Evolutionary conservation across 305 asterid species (phyloP), one percentile per base, ranked within the genome.

Genomic region (Fraxinus greggii): DNA sequence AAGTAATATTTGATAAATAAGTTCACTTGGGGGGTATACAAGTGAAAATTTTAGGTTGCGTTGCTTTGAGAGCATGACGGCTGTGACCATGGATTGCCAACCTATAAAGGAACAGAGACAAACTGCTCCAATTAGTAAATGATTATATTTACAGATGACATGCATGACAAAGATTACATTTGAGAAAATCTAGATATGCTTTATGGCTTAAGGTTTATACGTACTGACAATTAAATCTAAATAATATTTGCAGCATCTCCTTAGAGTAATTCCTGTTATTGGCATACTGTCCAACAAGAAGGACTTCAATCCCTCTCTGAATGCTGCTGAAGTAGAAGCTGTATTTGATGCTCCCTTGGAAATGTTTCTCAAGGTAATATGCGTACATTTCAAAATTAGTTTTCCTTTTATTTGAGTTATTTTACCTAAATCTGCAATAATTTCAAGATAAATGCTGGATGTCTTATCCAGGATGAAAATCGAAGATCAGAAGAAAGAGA

Each of bases 271-370:
- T 79, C 98, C 99, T 21, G 99, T 97, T 79, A 90, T 97, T 45
- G 97, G 98, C 82, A 90, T 97, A 81, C 94, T 97, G 56, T 87
- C 93, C 72, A 88, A 92, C 87, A 91, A 87, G 83, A 87, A 89
- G 23, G 91, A 88, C 83, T 93, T 91, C 80, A 83, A 69, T 72
- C 97, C 98, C 61, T 67, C 84, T 40, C 98, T 92, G 15, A 92
- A 92, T 90, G 84, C 91, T 75, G 95, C 84, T 81, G 99, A 96
- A 87, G 99, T 96, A 15, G 99, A 96, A 83, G 88, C 85, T 67
- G 89, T 96, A 76, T 96, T 96, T 82, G 97, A 94, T 63, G 98
- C 97, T 67, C 99, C 99, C 8, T 89, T 96, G 89, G 99, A 93
- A 89, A 92, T 96, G 98, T 96, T 96, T 89, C 95, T 96, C 88